phyloP scores from a whole-genome alignment of 106 monocot species.

The Dioscorea alata region DNA sequence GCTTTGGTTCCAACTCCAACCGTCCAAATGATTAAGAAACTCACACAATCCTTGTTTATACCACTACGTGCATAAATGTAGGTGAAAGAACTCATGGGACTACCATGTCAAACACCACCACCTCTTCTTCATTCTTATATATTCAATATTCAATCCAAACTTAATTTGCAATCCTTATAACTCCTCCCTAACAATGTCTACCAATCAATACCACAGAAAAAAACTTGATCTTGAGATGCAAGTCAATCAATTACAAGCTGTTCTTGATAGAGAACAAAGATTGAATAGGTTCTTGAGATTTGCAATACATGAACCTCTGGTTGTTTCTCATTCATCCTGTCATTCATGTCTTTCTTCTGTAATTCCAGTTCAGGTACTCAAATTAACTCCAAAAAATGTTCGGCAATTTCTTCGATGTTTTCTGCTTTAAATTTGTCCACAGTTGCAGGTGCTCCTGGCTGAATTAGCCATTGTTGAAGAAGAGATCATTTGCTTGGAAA shows the following conservation, averaged over 20 bases:
- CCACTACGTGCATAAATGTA: not conserved
- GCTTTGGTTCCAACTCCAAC: not conserved
- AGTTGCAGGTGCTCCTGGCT: slow-evolving; percentile 65
- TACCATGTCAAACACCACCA: not conserved
- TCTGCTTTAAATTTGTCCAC: slow-evolving; percentile 1
- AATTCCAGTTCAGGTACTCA: slow-evolving; percentile 47
- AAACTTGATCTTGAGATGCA: slow-evolving; percentile 39
- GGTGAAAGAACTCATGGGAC: not conserved
- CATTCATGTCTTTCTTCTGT: slow-evolving; percentile 37
- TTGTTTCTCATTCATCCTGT: slow-evolving; percentile 5
- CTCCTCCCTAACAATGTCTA: slow-evolving; percentile 27
- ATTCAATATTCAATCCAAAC: not conserved
- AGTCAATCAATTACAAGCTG: slow-evolving; percentile 43
- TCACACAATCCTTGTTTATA: not conserved
- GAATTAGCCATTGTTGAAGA: slow-evolving; percentile 81
- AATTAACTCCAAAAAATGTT: too few species aligned
- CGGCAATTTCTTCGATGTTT: not conserved
- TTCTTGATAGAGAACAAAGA: slow-evolving; percentile 53
- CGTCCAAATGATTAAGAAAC: not conserved
- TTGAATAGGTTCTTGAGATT: slow-evolving; percentile 45
- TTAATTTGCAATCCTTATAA: not conserved
- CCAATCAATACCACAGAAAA: slow-evolving; percentile 23
- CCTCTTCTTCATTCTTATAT: not conserved
- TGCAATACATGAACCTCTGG: slow-evolving; percentile 33
- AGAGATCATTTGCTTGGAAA: slow-evolving; percentile 67